Base-by-base conservation (phyloP, 2,329 filamentous ascomycete species). In the Calonectria pseudoreteaudii region DNA sequence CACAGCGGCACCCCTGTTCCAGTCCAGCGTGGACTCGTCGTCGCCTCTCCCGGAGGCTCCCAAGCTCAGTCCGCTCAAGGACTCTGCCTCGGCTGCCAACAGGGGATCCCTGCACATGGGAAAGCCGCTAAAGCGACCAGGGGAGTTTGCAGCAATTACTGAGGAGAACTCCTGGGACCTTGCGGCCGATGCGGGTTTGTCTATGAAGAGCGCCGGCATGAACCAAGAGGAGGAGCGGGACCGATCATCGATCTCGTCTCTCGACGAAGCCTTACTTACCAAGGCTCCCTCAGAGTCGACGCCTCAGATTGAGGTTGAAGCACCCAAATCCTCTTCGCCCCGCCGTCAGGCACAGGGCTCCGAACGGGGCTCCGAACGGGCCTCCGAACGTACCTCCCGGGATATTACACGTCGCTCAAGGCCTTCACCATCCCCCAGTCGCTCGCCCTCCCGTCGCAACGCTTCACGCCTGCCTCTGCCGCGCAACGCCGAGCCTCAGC, bases 1-100 rank as follows among this genome's bases (percentile, higher is more conserved):
- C 0, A 78, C 83, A 14, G 83, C 85, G 68, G 78, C 80, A 34
- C 78, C 77, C 10, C 72, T 79, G 16, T 77, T 75, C 18, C 73
- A 76, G 3, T 68, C 64, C 23, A 84, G 82, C 4, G 75, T 84
- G 38, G 83, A 86, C 20, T 87, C 88, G 2, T 85, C 88, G 3
- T 85, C 87, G 3, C 86, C 89, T 3, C 81, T 90, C 2, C 88
- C 88, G 0, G 82, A 85, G 44, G 86, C 87, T 2, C 88, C 85
- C 20, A 88, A 86, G 62, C 76, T 89, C 62, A 89, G 86, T 62
- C 90, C 91, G 1, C 84, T 93, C 0, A 87, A 87, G 64, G 88
- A 90, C 72, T 89, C 87, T 2, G 84, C 84, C 14, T 86, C 88
- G 1, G 88, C 89, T 0, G 90, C 88, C 3, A 91, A 91, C 76